Evolutionary conservation across 2,329 filamentous ascomycete species (phyloP), one percentile per base, ranked within the genome.

Genomic region (Sporothrix brasiliensis): DNA sequence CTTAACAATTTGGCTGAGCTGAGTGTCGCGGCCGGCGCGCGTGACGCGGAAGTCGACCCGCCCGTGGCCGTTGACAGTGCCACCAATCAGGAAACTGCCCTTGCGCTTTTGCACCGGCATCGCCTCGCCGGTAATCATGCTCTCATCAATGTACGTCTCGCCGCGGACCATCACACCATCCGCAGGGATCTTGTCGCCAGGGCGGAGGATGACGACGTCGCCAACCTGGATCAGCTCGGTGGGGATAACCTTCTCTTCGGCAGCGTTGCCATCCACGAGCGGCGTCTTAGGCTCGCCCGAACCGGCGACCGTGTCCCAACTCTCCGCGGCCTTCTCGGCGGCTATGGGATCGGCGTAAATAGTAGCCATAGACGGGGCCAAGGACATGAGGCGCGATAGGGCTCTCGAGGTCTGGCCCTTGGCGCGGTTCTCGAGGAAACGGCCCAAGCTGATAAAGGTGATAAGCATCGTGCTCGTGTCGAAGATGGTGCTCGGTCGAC

Each of bases 391-490:
- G 30, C 90, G 88, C 9, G 94, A 98, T 2, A 99, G 86, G 0
- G 95, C 95, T 78, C 92, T 95, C 5, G 94, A 97, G 0, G 95
- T 99, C 81, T 98, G 92, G 0, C 95, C 95, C 82, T 98, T 99
- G 68, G 95, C 95, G 21, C 90, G 85, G 78, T 98, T 99, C 80
- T 99, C 95, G 21, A 99, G 82, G 82, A 91, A 99, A 49, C 95
- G 90, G 4, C 95, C 93, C 2, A 99, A 82, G 0, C 91, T 93
- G 79, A 97, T 93, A 78, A 99, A 98, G 0, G 93, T 97, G 79
- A 99, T 94, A 67, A 99, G 85, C 95, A 98, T 99, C 27, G 93
- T 97, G 80, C 94, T 97, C 1, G 95, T 99, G 77, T 99, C 95
- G 76, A 99, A 99, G 19, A 97, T 91, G 1, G 93, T 97, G 73